These are phyloP conservation scores for Coemansia furcata DNA, from an alignment of 192 early-diverging fungal genomes.

Conservation along the genomic window DNA sequence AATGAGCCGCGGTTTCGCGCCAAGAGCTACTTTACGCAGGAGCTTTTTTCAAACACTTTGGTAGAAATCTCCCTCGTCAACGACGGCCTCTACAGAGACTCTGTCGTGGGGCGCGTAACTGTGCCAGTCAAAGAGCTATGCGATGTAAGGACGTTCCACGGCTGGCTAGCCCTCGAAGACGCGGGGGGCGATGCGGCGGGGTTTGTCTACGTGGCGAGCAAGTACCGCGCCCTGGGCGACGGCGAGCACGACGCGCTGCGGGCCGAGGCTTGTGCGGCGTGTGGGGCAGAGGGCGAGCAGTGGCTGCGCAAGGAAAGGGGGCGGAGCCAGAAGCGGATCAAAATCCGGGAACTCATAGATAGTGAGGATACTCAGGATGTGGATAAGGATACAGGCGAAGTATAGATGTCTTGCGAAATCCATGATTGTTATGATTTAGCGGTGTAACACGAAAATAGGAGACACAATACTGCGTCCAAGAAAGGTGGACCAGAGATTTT, in stretches of 20 bases:
- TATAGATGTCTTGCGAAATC: too few relatives aligned
- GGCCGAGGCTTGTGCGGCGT: background rate
- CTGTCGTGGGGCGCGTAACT: conserved; percentile 22
- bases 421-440: too few relatives aligned
- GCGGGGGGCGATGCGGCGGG: conserved; percentile 19
- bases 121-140: conserved; percentile 34
- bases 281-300: conserved; percentile 4
- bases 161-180: conserved; percentile 25
- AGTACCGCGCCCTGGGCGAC: conserved; percentile 4
- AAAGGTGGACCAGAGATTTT: too few relatives aligned
- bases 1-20: conserved; percentile 23
- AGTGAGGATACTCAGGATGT: background rate
- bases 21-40: conserved; percentile 23
- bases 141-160: conserved; percentile 35
- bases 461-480: too few relatives aligned
- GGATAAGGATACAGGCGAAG: background rate
- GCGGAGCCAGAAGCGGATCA: conserved; percentile 14
- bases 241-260: conserved; percentile 6
- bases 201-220: conserved; percentile 23
- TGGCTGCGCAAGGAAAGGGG: conserved; percentile 1
- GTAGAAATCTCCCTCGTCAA: conserved; percentile 29
- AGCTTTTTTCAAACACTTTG: conserved; percentile 20
- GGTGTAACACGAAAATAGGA: too few relatives aligned
- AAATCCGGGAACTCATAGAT: background rate
- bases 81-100: conserved; percentile 23